Conservation (phyloP, 495 filamentous ascomycete genomes). For the Neurospora sp. region DNA sequence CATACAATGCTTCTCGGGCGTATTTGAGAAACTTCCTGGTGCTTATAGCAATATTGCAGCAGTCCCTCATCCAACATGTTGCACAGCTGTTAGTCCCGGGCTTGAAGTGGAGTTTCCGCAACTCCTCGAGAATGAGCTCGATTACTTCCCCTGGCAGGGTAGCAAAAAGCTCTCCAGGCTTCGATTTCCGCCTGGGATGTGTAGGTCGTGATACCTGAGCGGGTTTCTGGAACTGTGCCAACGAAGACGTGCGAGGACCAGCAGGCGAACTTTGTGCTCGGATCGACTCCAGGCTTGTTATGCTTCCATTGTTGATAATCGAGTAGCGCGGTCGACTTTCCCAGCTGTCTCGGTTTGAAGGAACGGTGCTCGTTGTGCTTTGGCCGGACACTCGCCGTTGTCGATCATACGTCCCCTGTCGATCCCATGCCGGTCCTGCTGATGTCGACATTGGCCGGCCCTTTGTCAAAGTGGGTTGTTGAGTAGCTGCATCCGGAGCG, state of each 20-base stretch:
- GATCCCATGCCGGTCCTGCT: slow-evolving; percentile 2
- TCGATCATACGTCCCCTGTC: slow-evolving; percentile 5
- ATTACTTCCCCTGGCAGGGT: slow-evolving; percentile 49
- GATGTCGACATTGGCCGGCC: background rate
- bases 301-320: slow-evolving; percentile 23
- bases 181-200: slow-evolving; percentile 13
- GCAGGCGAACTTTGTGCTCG: slow-evolving; percentile 8
- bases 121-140: slow-evolving; percentile 38
- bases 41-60: slow-evolving; percentile 56
- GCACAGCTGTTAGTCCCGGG: slow-evolving; percentile 45
- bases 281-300: slow-evolving; percentile 33
- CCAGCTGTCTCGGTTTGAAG: slow-evolving; percentile 17
- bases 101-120: slow-evolving; percentile 37
- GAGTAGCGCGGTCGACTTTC: slow-evolving; percentile 16
- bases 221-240: slow-evolving; percentile 14
- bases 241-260: slow-evolving; percentile 1
- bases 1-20: slow-evolving; percentile 58
- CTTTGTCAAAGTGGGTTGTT: background rate
- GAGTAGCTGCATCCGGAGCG: background rate
- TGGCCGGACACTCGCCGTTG: slow-evolving; percentile 17
- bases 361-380: slow-evolving; percentile 15
- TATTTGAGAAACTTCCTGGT: slow-evolving; percentile 59
- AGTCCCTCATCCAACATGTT: slow-evolving; percentile 70
- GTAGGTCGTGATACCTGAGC: slow-evolving; percentile 14
- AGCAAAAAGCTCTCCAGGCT: slow-evolving; percentile 41